Evolutionary conservation across 495 filamentous ascomycete species (phyloP), one percentile per base, ranked within the genome.

Genomic region (Lophiostoma macrostomum): DNA sequence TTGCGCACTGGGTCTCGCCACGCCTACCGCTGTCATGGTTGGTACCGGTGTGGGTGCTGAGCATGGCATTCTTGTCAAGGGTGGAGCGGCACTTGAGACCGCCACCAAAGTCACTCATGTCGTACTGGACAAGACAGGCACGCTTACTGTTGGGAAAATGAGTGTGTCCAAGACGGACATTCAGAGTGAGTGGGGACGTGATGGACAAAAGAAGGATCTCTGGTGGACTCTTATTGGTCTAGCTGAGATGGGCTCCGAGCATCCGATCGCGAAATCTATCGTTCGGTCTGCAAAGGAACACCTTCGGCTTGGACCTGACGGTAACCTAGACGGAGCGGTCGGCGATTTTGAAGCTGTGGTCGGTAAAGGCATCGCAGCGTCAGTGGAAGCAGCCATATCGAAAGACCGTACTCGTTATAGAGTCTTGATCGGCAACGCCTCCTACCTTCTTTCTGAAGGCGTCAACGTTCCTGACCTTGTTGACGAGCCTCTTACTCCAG

Each of bases 71-170:
- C 76, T 99, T 1, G 86, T 97, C 67, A 99, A 99, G 67, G 91
- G 94, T 43, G 93, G 93, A 23, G 91, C 89, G 31, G 89, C 91
- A 23, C 74, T 99, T 12, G 93, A 99, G 70, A 91, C 82, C 2
- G 87, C 91, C 0, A 99, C 91, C 3, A 91, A 88, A 64, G 78
- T 99, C 63, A 91, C 82, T 13, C 86, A 95, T 50, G 80, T 97
- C 34, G 90, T 99, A n/a, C 82, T 97, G n/a, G 93, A 99, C 72
- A 99, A 99, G 76, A 99, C 93, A 3, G 93, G 93, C 23, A 99
- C 93, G 1, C 74, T 99, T 58, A 99, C 93, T 0, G 82, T 90
- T 48, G 93, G 93, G 0, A 90, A 87, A 67, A 97, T 99, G 93
- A 90, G 77, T 53, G 91, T 97, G 22, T 82, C 87, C 19, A 80